These are phyloP conservation scores for Aspergillus panamensis DNA, from an alignment of 495 filamentous ascomycete species.

Conservation along the genomic window DNA sequence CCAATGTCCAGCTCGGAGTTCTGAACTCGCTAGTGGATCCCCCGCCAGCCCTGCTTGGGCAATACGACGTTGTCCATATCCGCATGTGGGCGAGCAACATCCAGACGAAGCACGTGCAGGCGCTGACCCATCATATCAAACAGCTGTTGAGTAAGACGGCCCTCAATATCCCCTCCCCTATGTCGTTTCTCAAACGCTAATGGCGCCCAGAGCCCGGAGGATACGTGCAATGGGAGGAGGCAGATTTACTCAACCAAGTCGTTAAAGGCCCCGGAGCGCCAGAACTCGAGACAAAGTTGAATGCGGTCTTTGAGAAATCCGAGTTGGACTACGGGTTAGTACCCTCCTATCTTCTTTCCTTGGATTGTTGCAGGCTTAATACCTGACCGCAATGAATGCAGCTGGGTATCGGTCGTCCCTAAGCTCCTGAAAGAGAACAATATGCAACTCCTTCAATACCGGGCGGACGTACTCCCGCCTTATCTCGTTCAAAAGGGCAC, in stretches of 20 bases:
- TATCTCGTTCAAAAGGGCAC: not conserved
- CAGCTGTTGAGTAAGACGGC: slow-evolving; percentile 21
- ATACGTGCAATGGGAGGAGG: slow-evolving; percentile 34
- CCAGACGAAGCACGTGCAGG: slow-evolving; percentile 15
- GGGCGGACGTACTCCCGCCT: not conserved
- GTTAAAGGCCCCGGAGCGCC: slow-evolving; percentile 11
- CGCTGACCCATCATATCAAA: slow-evolving; percentile 19
- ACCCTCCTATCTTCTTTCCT: too few relatives aligned
- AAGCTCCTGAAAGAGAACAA: not conserved
- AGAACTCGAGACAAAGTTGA: slow-evolving; percentile 9
- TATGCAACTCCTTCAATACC: not conserved
- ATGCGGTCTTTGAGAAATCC: slow-evolving; percentile 3
- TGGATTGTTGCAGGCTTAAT: too few relatives aligned
- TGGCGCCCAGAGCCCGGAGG: slow-evolving; percentile 27
- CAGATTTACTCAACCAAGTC: slow-evolving; percentile 19
- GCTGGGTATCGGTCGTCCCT: not conserved
- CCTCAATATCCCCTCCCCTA: not conserved
- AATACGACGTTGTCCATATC: slow-evolving; percentile 41
- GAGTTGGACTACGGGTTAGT: slow-evolving; percentile 17
- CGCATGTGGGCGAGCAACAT: slow-evolving; percentile 30
- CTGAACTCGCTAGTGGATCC: slow-evolving; percentile 27
- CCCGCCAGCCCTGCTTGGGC: slow-evolving; percentile 21
- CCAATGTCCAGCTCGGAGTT: slow-evolving; percentile 26
- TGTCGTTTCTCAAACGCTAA: not conserved
- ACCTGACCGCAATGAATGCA: not conserved